Conservation (phyloP, 2,329 filamentous ascomycete species). For the Plenodomus biglobosus region DNA sequence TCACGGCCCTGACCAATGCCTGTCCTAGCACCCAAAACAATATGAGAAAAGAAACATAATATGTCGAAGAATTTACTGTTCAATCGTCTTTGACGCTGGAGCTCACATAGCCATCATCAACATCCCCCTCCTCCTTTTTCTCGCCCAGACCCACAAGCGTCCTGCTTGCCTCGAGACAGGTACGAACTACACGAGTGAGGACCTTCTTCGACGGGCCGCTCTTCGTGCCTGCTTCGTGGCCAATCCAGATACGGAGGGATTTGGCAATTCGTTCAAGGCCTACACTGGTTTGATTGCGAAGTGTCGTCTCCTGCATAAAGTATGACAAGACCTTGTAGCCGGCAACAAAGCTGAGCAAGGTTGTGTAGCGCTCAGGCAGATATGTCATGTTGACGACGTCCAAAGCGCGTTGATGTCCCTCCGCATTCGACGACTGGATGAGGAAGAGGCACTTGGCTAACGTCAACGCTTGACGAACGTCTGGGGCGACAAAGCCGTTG, state of each 20-base stretch:
- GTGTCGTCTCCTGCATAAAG: conserved; percentile 38
- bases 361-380: conserved; percentile 45
- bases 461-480: conserved; percentile 60
- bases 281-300: conserved; percentile 37
- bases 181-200: conserved; percentile 43
- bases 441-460: conserved; percentile 62
- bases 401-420: conserved; percentile 44
- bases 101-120: conserved; percentile 36
- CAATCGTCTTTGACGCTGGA: conserved; percentile 31
- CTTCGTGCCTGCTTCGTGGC: conserved; percentile 46
- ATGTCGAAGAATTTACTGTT: background rate
- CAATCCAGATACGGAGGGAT: conserved; percentile 51
- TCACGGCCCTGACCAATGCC: background rate
- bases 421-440: conserved; percentile 42
- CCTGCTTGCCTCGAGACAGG: conserved; percentile 49
- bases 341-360: conserved; percentile 51
- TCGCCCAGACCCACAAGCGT: conserved; percentile 44
- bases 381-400: conserved; percentile 46
- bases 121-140: conserved; percentile 22
- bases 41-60: background rate
- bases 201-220: conserved; percentile 46
- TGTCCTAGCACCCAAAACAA: background rate
- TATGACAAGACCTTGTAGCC: conserved; percentile 46
- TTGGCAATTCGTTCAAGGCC: conserved; percentile 50
- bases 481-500: conserved; percentile 58